Percentiles rank a stretch among this genome's conserved stretches.
Conservation (phyloP, 2,329 filamentous ascomycete genomes). For the Chalara sp. region DNA sequence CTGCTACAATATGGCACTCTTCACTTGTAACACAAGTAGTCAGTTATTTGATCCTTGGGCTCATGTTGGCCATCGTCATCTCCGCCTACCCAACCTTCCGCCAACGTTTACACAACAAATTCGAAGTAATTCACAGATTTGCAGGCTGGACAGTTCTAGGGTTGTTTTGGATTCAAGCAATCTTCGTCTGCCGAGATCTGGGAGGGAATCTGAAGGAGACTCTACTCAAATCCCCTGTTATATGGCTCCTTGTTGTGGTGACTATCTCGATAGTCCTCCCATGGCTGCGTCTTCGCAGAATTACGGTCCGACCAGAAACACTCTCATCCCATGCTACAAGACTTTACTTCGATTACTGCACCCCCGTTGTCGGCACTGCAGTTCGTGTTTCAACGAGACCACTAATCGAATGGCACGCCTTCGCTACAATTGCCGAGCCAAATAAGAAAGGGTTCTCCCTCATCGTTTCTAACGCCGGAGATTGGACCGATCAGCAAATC, state of each 20-base stretch:
- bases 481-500: constrained; percentile 66
- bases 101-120: constrained; percentile 56
- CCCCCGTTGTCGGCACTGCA: constrained; percentile 48
- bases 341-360: constrained; percentile 60
- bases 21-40: constrained; percentile 37
- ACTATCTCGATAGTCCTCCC: constrained; percentile 63
- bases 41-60: constrained; percentile 49
- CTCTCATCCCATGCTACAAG: constrained; percentile 68
- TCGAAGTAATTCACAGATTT: constrained; percentile 67
- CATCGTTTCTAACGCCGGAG: constrained; percentile 65
- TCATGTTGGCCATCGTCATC: constrained; percentile 53
- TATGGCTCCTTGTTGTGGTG: constrained; percentile 64
- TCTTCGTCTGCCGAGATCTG: constrained; percentile 43
- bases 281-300: constrained; percentile 65
- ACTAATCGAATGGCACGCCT: constrained; percentile 67
- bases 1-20: constrained; percentile 29
- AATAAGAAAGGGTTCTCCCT: constrained; percentile 55
- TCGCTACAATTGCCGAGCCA: constrained; percentile 63
- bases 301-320: constrained; percentile 56
- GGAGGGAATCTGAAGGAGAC: constrained; percentile 25
- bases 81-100: constrained; percentile 61
- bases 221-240: constrained; percentile 40
- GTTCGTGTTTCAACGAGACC: constrained; percentile 56
- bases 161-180: constrained; percentile 58
- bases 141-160: constrained; percentile 61